Conservation (phyloP, 106 monocot genomes). For the Dendrobium huoshanense region DNA sequence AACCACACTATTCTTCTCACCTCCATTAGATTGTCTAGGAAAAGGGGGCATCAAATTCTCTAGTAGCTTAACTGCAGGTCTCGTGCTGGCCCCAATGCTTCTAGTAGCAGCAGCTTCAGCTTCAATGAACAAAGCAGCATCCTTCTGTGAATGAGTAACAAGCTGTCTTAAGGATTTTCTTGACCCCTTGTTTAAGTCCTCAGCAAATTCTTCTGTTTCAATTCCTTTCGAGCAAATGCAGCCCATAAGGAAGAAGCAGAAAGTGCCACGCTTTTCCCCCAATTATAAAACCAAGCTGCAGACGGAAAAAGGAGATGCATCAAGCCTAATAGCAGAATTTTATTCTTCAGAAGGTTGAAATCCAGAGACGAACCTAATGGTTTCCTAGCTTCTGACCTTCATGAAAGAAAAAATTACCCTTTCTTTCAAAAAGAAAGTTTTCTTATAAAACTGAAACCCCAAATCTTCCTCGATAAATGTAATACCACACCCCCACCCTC, state of each 20-base stretch:
- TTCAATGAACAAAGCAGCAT: not conserved
- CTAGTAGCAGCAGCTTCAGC: not conserved
- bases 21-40: not conserved
- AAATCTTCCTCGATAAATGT: no score
- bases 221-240: conserved; percentile 39
- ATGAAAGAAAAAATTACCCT: not conserved
- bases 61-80: not conserved
- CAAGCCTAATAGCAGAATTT: not conserved
- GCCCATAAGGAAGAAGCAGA: conserved; percentile 26
- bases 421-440: not conserved
- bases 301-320: not conserved
- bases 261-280: not conserved
- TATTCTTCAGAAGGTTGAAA: not conserved
- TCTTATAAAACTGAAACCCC: not conserved
- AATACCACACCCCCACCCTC: not conserved
- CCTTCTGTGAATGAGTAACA: conserved; percentile 15
- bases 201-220: conserved; percentile 9
- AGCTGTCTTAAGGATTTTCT: conserved; percentile 13
- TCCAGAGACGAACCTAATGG: not conserved
- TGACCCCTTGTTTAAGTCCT: conserved; percentile 7
- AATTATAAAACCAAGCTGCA: not conserved
- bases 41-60: conserved; percentile 13
- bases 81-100: not conserved
- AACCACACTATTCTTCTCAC: conserved; percentile 9
- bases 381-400: not conserved